Evolutionary conservation across 371 early-diverging fungal genomes (phyloP), one percentile per base, ranked within the genome.

Genomic region (Batkoa obscura): DNA sequence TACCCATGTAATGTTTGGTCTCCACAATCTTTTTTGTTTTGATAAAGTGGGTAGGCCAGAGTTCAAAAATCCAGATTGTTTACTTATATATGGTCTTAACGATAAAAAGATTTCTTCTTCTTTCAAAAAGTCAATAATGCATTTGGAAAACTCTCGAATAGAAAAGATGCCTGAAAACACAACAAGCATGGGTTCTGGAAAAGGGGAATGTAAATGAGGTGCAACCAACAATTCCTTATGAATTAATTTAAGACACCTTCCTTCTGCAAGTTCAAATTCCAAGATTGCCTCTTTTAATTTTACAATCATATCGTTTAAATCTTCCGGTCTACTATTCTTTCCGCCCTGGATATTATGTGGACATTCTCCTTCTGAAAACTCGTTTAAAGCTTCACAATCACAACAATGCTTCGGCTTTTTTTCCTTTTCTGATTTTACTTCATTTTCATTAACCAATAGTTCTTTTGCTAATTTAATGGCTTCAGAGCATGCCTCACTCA

Each of bases 151-250:
- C 33, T 55, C 55, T 6, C 55, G 41, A 15, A 55, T 8, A 2
- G 55, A 35, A 33, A 55, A 55, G 3, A 55, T 9, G 3, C 55
- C 55, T 9, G 43, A 42, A n/a, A 55, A 55, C 31, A 55, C 55
- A n/a, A 55, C 33, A 13, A 55, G 41, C 43, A 55, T 42, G 2
- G 55, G 55, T 32, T 55, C 55, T 23, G 55, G 55, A 33, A 31
- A 55, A 15, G 55, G 43, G 17, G 55, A 13, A 33, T 42, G 43
- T 32, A 31, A 17, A 31, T 55, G 55, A 23, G 41, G n/a, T 3
- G 41, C 17, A 38, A 42, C 13, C 33, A 55, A 12, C 2, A 55
- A 2, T 33, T 55, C 43, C 41, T 33, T 13, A 31, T 55, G 55
- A 43, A 55, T 55, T 2, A 55, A 30, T 3, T 55, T 13, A 3